These are phyloP conservation scores for Trichophyton simii DNA, from an alignment of 2,329 filamentous ascomycete genomes.

Conservation along the genomic window DNA sequence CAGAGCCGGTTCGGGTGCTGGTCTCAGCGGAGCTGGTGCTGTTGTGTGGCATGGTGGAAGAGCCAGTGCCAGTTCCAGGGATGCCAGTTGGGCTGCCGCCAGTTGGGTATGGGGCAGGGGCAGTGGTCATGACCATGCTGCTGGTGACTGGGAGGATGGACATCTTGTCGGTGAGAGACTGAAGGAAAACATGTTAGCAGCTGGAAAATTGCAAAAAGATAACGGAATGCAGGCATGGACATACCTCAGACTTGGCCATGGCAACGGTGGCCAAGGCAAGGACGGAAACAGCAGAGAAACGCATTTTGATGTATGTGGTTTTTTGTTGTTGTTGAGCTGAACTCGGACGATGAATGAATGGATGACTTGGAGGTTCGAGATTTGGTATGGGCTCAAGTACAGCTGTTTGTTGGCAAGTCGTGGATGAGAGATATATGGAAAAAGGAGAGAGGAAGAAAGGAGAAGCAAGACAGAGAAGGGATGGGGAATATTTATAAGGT, in stretches of 20 bases:
- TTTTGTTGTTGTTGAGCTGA: neutral
- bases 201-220: no score
- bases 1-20: slow-evolving; percentile 16
- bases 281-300: slow-evolving; percentile 13
- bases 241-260: slow-evolving; percentile 7
- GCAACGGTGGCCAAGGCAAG: slow-evolving; percentile 13
- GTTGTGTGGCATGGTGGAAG: neutral
- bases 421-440: neutral
- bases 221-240: neutral
- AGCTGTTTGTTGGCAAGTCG: neutral
- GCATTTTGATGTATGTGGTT: slow-evolving; percentile 10
- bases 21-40: slow-evolving; percentile 9
- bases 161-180: slow-evolving; percentile 15
- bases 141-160: slow-evolving; percentile 4
- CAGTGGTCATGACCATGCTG: slow-evolving; percentile 6
- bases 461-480: slow-evolving; percentile 3
- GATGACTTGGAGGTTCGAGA: neutral
- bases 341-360: neutral
- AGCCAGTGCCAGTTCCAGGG: slow-evolving; percentile 9
- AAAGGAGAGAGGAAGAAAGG: neutral
- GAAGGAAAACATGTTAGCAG: neutral
- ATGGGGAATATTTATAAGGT: neutral
- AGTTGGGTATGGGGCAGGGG: slow-evolving; percentile 8
- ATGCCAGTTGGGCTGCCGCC: neutral
- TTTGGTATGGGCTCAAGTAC: neutral